Evolutionary conservation across 2,329 filamentous ascomycete species (phyloP), one percentile per base, ranked within the genome.

Genomic region (Fusarium siculi): DNA sequence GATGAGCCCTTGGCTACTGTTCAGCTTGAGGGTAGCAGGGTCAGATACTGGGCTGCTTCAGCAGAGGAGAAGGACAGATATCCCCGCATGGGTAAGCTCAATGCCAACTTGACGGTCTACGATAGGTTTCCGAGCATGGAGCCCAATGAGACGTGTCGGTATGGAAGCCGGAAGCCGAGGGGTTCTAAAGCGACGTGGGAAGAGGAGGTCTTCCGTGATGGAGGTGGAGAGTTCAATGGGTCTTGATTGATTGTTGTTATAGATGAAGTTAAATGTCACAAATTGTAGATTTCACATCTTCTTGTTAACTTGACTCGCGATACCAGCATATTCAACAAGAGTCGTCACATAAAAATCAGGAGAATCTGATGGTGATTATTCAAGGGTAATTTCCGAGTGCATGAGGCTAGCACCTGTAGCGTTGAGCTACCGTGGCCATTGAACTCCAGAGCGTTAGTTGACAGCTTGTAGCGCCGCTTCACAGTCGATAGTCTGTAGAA

Each of bases 1-100:
- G 9, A 49, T 8, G 18, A 68, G 10, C 44, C 66, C 0, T 2
- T 68, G 8, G 56, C 57, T 7, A 56, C 64, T 1, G 7, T 68
- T 9, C 7, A 37, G 2, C 5, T 40, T 3, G 49, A 44, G 3
- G 36, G 16, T 1, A 30, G n/a, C 12, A 25, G 7, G 9, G n/a
- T 68, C 5, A 63, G 43, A 36, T 68, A 68, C 15, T 68, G 66
- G 66, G 43, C 56, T 9, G 19, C 25, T 11, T 52, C 28, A 6
- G 64, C 66, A 1, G 66, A 68, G 16, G 4, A 21, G 0, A 15
- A 4, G 1, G 63, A 62, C 9, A 62, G 63, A 34, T 68, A 49
- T n/a, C 65, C 65, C 1, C 54, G 65, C 7, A 32, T 30, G n/a
- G 36, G 34, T 4, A 28, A 9, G 10, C 19, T 53, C 10, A 53